These are phyloP conservation scores for Ceratobasidium sp. DNA, from an alignment of 1,284 basidiomycete genomes.

Conservation along the genomic window DNA sequence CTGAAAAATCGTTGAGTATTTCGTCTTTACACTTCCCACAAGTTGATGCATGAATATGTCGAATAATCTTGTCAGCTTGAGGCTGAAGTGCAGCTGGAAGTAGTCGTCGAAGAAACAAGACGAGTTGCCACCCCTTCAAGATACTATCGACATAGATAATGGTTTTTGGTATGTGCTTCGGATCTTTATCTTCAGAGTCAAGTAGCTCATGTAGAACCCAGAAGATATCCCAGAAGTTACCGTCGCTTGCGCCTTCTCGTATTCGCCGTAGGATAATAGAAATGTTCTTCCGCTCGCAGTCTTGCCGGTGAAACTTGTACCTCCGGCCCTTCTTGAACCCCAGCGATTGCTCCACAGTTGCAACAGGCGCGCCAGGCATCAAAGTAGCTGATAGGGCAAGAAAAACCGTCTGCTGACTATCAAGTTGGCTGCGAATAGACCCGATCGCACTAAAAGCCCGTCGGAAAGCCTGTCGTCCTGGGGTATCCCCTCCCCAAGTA, in stretches of 20 bases:
- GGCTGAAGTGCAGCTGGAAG: neutral
- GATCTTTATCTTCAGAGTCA: neutral
- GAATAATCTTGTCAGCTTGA: neutral
- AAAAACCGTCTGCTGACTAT: neutral
- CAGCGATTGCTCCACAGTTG: neutral
- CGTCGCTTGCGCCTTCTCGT: neutral
- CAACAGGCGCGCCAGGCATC: neutral
- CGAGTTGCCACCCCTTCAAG: neutral
- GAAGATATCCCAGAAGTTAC: neutral
- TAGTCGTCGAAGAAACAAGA: neutral
- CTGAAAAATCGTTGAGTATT: neutral
- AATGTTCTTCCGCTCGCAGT: neutral
- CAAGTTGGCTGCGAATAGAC: neutral
- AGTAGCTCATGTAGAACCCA: neutral
- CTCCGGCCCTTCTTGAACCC: neutral
- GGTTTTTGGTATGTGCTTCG: neutral
- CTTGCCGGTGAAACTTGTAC: neutral
- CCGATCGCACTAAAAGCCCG: neutral
- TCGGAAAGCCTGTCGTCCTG: neutral
- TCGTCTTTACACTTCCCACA: neutral
- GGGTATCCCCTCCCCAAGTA: neutral
- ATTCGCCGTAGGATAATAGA: neutral
- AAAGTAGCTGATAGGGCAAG: neutral
- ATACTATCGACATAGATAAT: slow-evolving; percentile 8
- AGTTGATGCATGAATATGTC: neutral